Evolutionary conservation across 768 basidiomycete species (phyloP).

Genomic region (Calocybe cyanea): DNA sequence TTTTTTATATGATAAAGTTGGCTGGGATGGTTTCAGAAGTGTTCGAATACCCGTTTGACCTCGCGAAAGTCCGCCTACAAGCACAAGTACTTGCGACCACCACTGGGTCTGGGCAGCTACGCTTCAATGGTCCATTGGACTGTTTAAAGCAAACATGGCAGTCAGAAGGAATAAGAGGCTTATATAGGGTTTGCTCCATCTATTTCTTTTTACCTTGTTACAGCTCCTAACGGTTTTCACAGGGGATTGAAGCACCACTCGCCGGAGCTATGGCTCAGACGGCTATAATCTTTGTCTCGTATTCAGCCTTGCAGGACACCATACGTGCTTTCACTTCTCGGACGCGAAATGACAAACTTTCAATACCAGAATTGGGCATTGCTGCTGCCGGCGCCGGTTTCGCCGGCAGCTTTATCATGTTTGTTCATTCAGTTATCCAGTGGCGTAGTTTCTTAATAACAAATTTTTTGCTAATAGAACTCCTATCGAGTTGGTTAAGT

Average conservation of each 20-base stretch:
- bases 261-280: conserved; percentile 94
- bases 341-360: conserved; percentile 41
- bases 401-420: conserved; percentile 86
- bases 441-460: background rate
- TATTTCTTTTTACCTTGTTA: background rate
- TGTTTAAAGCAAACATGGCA: conserved; percentile 80
- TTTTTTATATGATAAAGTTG: conserved; percentile 33
- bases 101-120: conserved; percentile 41
- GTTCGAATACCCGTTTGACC: conserved; percentile 90
- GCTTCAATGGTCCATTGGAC: conserved; percentile 86
- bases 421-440: too few relatives aligned
- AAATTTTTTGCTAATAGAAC: conserved; percentile 43
- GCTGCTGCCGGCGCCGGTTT: conserved; percentile 89
- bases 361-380: conserved; percentile 66
- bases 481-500: conserved; percentile 86
- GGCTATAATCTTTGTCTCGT: conserved; percentile 83
- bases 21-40: conserved; percentile 86
- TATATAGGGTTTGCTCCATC: conserved; percentile 73
- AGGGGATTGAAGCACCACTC: conserved; percentile 94
- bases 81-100: conserved; percentile 61
- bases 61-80: conserved; percentile 89
- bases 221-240: background rate
- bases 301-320: conserved; percentile 69
- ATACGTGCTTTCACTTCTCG: conserved; percentile 42
- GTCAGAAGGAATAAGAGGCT: conserved; percentile 77